A percentile compares a stretch with the other conserved stretches of the same genome.
These are phyloP conservation scores for Symbiotaphrina buchneri DNA, from an alignment of 495 filamentous ascomycete genomes.

Conservation along the genomic window DNA sequence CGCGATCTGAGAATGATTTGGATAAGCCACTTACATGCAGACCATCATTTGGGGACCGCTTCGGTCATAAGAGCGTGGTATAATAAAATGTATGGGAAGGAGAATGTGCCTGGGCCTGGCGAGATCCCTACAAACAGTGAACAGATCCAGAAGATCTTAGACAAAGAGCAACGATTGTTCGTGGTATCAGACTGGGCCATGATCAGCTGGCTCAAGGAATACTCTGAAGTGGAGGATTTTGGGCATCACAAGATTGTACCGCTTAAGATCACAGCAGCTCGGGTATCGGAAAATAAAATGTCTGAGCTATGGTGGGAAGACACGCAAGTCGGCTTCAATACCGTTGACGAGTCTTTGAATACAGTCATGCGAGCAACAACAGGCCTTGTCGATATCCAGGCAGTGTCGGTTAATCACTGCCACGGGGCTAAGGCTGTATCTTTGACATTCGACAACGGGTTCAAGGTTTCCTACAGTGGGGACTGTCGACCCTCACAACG, in stretches of 20 bases:
- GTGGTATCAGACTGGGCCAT: slow-evolving; percentile 42
- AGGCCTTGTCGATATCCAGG: slow-evolving; percentile 26
- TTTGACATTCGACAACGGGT: slow-evolving; percentile 51
- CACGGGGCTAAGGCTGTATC: slow-evolving; percentile 49
- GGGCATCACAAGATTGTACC: slow-evolving; percentile 38
- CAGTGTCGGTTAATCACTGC: slow-evolving; percentile 54
- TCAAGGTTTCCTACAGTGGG: slow-evolving; percentile 81
- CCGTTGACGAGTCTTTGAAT: not conserved
- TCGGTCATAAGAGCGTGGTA: slow-evolving; percentile 65
- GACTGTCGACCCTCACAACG: slow-evolving; percentile 59
- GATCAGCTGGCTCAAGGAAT: slow-evolving; percentile 54
- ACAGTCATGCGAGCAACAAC: slow-evolving; percentile 1
- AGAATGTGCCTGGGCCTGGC: slow-evolving; percentile 2
- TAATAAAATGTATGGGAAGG: slow-evolving; percentile 20
- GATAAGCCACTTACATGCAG: slow-evolving; percentile 90
- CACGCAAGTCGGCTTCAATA: not conserved
- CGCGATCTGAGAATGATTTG: slow-evolving; percentile 64
- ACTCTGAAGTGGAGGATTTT: slow-evolving; percentile 51
- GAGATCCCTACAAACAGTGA: no score
- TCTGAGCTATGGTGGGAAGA: not conserved
- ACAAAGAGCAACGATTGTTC: slow-evolving; percentile 24
- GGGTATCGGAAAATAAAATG: not conserved
- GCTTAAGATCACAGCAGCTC: slow-evolving; percentile 1
- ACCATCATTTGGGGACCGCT: slow-evolving; percentile 77
- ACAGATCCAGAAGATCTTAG: slow-evolving; percentile 10